phyloP scores from a whole-genome alignment of 1,284 basidiomycete genomes.

The Tilletia indica region DNA sequence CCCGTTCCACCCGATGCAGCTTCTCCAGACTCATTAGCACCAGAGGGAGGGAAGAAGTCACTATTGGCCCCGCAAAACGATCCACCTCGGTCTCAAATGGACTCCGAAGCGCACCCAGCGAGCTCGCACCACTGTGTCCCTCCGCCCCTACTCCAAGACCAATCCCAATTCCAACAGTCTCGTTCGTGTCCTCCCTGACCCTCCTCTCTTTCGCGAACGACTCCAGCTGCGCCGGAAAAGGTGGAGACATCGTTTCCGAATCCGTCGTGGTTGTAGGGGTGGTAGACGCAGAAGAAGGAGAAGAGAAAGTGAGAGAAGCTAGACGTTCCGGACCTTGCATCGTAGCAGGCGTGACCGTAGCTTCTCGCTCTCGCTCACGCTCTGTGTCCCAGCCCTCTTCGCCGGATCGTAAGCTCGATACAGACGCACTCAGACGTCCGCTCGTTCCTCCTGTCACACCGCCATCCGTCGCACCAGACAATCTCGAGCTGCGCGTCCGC shows the following conservation, averaged over 20 bases:
- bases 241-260: neutral
- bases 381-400: neutral
- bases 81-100: neutral
- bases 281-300: neutral
- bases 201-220: too few relatives aligned
- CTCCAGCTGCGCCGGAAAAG: neutral
- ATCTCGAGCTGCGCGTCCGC: slow-evolving; percentile 20
- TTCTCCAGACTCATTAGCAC: too few relatives aligned
- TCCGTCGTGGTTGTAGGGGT: neutral
- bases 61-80: neutral
- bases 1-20: too few relatives aligned
- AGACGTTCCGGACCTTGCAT: neutral
- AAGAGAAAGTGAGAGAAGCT: neutral
- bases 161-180: neutral
- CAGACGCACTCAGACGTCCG: slow-evolving; percentile 21
- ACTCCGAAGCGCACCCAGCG: neutral
- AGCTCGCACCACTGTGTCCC: neutral
- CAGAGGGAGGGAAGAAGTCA: neutral
- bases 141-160: neutral
- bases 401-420: slow-evolving; percentile 25
- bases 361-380: neutral
- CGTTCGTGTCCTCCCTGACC: neutral
- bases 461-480: neutral
- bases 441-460: slow-evolving; percentile 15
- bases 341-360: neutral